Evolutionary conservation across 768 basidiomycete species (phyloP).

Genomic region (Glaciozyma martinii): DNA sequence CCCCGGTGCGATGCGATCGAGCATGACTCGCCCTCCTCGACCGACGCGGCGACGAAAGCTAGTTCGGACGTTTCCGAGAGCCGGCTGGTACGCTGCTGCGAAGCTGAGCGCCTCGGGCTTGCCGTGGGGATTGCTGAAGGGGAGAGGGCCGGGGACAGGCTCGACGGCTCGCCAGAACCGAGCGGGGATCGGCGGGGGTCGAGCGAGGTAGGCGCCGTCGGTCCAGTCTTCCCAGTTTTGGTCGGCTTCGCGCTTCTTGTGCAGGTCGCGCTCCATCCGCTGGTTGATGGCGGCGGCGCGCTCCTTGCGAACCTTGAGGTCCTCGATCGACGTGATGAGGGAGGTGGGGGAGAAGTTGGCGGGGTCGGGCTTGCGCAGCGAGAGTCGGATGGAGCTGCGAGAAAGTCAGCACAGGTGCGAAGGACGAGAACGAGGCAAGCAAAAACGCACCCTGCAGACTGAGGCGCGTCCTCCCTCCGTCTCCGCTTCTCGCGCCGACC

Average conservation of each 20-base stretch:
- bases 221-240: slow-evolving; percentile 77
- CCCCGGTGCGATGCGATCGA: slow-evolving; percentile 51
- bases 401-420: slow-evolving; percentile 46
- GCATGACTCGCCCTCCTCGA: slow-evolving; percentile 65
- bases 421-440: neutral
- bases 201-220: slow-evolving; percentile 70
- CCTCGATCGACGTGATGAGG: slow-evolving; percentile 45
- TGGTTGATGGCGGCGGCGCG: slow-evolving; percentile 54
- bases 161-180: slow-evolving; percentile 39
- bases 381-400: neutral
- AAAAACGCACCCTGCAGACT: slow-evolving; percentile 20
- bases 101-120: slow-evolving; percentile 27
- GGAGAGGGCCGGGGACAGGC: slow-evolving; percentile 58
- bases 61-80: slow-evolving; percentile 37
- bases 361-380: slow-evolving; percentile 38
- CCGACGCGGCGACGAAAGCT: slow-evolving; percentile 65
- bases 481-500: slow-evolving; percentile 32
- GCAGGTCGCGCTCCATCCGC: slow-evolving; percentile 56
- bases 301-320: slow-evolving; percentile 44
- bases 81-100: slow-evolving; percentile 38
- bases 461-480: slow-evolving; percentile 1
- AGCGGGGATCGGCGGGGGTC: slow-evolving; percentile 49
- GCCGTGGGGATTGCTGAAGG: slow-evolving; percentile 36
- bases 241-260: slow-evolving; percentile 60
- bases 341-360: slow-evolving; percentile 40